Conservation (phyloP, 176 grass and related monocot species). For the Miscanthus lutarioriparius region DNA sequence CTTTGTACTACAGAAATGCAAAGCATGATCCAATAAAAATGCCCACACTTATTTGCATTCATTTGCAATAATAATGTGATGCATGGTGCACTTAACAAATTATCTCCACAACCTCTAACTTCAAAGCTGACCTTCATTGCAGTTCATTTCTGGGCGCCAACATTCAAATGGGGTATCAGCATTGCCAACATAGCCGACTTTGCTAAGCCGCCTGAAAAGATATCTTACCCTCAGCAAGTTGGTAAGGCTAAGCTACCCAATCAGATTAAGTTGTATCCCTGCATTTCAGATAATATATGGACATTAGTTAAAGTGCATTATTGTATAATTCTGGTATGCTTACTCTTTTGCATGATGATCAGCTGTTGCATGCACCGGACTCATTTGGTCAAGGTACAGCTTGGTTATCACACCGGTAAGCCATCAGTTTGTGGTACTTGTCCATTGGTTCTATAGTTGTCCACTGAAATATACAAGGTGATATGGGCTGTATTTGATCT, state of each 20-base stretch:
- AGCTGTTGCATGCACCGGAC: conserved; percentile 72
- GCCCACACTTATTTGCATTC: not conserved
- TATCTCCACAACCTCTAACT: not conserved
- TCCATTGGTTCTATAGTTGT: not conserved
- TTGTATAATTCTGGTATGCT: conserved; percentile 21
- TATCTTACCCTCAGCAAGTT: conserved; percentile 92
- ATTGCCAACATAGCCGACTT: conserved; percentile 97
- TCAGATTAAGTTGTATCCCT: conserved; percentile 2
- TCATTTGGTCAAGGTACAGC: conserved; percentile 78
- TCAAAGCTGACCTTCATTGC: conserved; percentile 7
- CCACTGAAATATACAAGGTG: not conserved
- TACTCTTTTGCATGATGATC: conserved; percentile 26
- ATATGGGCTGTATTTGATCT: conserved; percentile 3
- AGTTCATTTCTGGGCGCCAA: conserved; percentile 96
- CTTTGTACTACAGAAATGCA: not conserved
- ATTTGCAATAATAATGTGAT: conserved; percentile 12
- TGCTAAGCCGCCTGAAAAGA: conserved; percentile 86
- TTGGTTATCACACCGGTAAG: conserved; percentile 72
- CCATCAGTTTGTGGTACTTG: not conserved
- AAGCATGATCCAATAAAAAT: not conserved
- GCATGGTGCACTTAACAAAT: not conserved
- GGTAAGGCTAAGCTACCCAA: conserved; percentile 50
- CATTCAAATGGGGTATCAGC: conserved; percentile 97
- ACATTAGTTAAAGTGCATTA: not conserved
- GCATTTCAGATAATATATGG: not conserved